Evolutionary conservation across 108 stramenopile species (phyloP), one percentile per base, ranked within the genome.

Genomic region (Mayamaea pseudoterrestris): DNA sequence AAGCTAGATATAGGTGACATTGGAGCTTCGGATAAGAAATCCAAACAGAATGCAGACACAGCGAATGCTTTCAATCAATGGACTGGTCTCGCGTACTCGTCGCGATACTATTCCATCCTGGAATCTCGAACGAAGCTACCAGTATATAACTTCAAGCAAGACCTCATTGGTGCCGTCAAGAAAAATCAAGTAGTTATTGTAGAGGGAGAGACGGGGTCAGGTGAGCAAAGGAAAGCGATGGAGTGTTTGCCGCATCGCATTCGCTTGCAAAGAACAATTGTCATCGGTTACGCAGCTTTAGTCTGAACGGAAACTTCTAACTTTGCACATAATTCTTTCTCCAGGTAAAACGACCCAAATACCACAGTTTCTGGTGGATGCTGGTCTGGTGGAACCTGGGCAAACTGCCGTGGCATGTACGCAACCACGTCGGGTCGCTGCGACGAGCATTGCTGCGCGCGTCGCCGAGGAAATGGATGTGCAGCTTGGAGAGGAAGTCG

Each of bases 381-480:
- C 88, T 8, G 93, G 89, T 29, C 80, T 84, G 42, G 82, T 78
- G 12, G 68, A 77, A 41, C 65, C 57, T 20, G 85, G 85, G 8
- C 44, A 63, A 48, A 77, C 59, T 7, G 64, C 63, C 31, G 84
- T 99, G 28, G 95, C 90, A 14, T 99, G 98, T 56, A 99, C 98
- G 11, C 98, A 99, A 68, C 98, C 98, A 1, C 73, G 98, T 30
- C 74, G 98, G 40, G 98, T 99, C 44, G 98, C 98, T 5, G 98
- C 98, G 23, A 99, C 97, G 49, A 81, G 78, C 57, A 98, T 99
- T 48, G 98, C 98, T n/a, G 50, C 67, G 20, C 96, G 98, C 66
- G 98, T 99, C 7, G 76, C 96, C 22, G 98, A 99, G 21, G 98
- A 99, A 66, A 98, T 99, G 98, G 98, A 99, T 73, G 96, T 97